Evolutionary conservation across 257 asterid species (phyloP).

Genomic region (Hygrophila difformis): DNA sequence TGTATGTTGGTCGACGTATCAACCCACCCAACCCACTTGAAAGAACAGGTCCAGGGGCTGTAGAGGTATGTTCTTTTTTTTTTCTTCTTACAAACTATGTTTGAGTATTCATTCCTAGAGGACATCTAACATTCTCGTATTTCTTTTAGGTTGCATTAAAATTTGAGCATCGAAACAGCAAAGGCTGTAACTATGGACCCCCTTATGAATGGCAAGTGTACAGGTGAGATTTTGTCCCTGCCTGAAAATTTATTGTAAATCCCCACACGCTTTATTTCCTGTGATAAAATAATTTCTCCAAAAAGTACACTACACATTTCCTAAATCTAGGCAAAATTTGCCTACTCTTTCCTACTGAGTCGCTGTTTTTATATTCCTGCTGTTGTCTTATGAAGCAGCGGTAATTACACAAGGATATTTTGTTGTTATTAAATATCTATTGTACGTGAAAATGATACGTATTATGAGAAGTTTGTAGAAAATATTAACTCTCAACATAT

Average conservation of each 20-base stretch:
- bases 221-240: slow-evolving; percentile 21
- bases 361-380: too few relatives aligned
- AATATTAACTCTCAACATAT: slow-evolving; percentile 1
- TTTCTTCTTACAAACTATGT: too few relatives aligned
- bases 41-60: slow-evolving; percentile 60
- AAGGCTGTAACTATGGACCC: slow-evolving; percentile 41
- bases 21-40: slow-evolving; percentile 42
- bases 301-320: too few relatives aligned
- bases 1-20: slow-evolving; percentile 58
- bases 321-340: too few relatives aligned
- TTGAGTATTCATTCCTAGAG: too few relatives aligned
- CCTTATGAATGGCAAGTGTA: slow-evolving; percentile 60
- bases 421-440: too few relatives aligned
- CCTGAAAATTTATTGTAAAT: too few relatives aligned
- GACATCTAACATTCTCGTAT: slow-evolving; percentile 10
- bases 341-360: too few relatives aligned
- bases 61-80: slow-evolving; percentile 36
- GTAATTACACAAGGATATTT: too few relatives aligned
- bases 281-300: too few relatives aligned
- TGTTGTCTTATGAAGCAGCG: not conserved
- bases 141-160: slow-evolving; percentile 54
- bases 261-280: too few relatives aligned
- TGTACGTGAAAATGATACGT: slow-evolving; percentile 13
- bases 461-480: too few relatives aligned
- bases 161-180: slow-evolving; percentile 42